Conservation (phyloP, 2,329 filamentous ascomycete species). For the Fusarium redolens region DNA sequence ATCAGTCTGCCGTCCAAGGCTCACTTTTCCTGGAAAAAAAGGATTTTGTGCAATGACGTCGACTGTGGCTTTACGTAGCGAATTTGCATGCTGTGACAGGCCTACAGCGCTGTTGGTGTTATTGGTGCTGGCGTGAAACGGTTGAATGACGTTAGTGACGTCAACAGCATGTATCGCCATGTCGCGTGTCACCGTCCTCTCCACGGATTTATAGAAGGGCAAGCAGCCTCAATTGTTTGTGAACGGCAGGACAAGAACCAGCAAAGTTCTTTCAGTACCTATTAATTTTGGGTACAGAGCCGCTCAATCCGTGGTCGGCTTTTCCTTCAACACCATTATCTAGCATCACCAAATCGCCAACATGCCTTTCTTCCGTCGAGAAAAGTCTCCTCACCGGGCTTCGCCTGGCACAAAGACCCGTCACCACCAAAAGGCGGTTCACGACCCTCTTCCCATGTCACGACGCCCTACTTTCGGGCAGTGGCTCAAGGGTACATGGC, state of each 20-base stretch:
- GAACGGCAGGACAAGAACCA: neutral
- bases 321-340: neutral
- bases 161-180: constrained; percentile 13
- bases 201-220: constrained; percentile 27
- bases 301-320: neutral
- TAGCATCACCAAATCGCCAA: constrained; percentile 4
- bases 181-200: neutral
- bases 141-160: constrained; percentile 30
- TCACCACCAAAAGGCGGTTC: constrained; percentile 14
- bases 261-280: constrained; percentile 5
- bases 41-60: constrained; percentile 28
- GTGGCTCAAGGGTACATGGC: constrained; percentile 75
- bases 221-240: neutral
- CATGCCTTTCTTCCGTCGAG: constrained; percentile 30
- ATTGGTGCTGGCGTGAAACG: neutral
- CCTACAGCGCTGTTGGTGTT: neutral
- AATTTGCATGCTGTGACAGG: neutral
- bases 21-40: constrained; percentile 6
- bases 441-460: constrained; percentile 53
- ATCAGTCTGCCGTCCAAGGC: constrained; percentile 33
- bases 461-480: constrained; percentile 71
- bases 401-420: constrained; percentile 3
- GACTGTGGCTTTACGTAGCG: constrained; percentile 26
- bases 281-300: neutral
- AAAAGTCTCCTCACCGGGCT: constrained; percentile 30